Base-by-base conservation (phyloP, 352 stramenopile species). In the Globisporangium barbulae region DNA sequence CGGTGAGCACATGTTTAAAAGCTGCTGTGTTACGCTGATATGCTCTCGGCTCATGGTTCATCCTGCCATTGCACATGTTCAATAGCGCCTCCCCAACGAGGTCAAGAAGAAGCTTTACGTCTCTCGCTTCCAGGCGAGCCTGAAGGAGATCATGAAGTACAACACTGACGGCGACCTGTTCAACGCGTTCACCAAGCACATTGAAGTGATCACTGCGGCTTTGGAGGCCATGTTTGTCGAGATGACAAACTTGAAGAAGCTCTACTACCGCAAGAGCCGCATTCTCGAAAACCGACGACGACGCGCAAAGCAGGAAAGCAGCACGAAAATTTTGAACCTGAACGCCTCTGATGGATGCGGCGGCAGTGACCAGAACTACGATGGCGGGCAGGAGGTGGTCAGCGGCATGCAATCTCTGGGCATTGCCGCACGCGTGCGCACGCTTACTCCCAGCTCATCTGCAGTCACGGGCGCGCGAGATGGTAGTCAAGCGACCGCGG, bases 101-200 rank as follows among this genome's bases (percentile, higher is more conserved):
- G 74, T 91, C 0, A 91, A 91, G 66, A 89, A 88, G 64, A 91
- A 91, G 53, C 59, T 91, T 0, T 85, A 88, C 61, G 68, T 80
- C 19, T 82, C 79, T 5, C 78, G 73, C 12, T 91, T 91, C 59
- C 79, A 91, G 53, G 62, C 72, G n/a, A 81, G 68, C 49, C 64
- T 91, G 17, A 89, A 89, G 48, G 70, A 87, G 19, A 91, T 91
- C n/a, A 81, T 88, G 64, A 89, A 88, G 67, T 88, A 86, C 73
- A 86, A 88, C 63, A 91, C 75, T 17, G 82, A 91, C 39, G 79
- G 79, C 4, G 82, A 91, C 52, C 74, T 79, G 33, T 67, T 91
- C 49, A 91, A 88, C 59, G 49, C 73, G 21, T 91, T 91, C 55
- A 70, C 73, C 2, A 89, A 87, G 66, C 82, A 91, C 39, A 78